Evolutionary conservation across 2,329 filamentous ascomycete species (phyloP), one percentile per base, ranked within the genome.

Genomic region (Sporothrix curviconia): DNA sequence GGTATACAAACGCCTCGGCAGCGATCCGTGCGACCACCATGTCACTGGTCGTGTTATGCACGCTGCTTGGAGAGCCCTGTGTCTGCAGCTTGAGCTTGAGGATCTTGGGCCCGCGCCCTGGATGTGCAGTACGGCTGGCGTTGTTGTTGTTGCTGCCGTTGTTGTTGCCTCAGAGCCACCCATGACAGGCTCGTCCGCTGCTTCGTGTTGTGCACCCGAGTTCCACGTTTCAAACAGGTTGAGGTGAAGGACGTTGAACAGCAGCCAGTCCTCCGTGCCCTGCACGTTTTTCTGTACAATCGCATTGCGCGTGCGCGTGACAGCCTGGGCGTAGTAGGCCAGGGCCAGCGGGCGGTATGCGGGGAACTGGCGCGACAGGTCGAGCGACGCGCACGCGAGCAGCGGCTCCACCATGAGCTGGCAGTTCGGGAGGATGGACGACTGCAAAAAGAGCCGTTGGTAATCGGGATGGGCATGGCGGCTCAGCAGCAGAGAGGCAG

Each of bases 161-260:
- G n/a, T n/a, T n/a, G n/a, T n/a, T n/a, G n/a, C n/a, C n/a, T n/a
- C n/a, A n/a, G n/a, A n/a, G n/a, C n/a, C n/a, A n/a, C n/a, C n/a
- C n/a, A n/a, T n/a, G n/a, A n/a, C n/a, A n/a, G n/a, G n/a, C n/a
- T n/a, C n/a, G n/a, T n/a, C n/a, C n/a, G n/a, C n/a, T n/a, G n/a
- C n/a, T n/a, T 47, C 46, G 3, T 12, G 15, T 19, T 30, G 14
- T 3, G 24, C 32, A 25, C 17, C 32, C 24, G 49, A 22, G 32
- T 52, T 52, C 49, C 49, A 52, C 19, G 49, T 52, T 36, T 52
- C 49, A 42, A 52, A 52, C 36, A 52, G 14, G 12, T 52, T 40
- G 1, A 52, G 14, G 22, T 52, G 49, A 14, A 52, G 17, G 2
- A 52, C 49, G 36, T 52, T 52, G 24, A 52, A 52, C 7, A 52